A percentile compares a stretch with the other conserved stretches of the same genome.
Evolutionary conservation across 148 eudicot genomes (phyloP).

Genomic region (Camellia sinensis): DNA sequence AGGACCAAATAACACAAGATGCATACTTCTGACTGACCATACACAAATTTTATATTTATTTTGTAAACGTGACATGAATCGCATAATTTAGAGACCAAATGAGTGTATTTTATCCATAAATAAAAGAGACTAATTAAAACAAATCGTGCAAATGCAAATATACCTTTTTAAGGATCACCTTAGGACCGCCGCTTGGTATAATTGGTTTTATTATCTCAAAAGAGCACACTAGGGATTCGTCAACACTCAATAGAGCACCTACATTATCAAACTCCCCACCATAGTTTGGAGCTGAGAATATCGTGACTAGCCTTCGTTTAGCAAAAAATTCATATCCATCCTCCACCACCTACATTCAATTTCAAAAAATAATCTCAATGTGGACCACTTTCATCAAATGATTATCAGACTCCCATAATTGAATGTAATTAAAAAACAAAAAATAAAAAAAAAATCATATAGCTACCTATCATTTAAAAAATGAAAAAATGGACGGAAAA

Average conservation of each 20-base stretch:
- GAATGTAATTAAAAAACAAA: not conserved
- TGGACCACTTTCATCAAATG: slow-evolving; percentile 8
- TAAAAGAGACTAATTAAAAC: not conserved
- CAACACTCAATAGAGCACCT: slow-evolving; percentile 88
- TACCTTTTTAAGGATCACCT: slow-evolving; percentile 71
- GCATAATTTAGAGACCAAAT: too few relatives aligned
- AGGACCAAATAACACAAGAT: too few relatives aligned
- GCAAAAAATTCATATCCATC: slow-evolving; percentile 96
- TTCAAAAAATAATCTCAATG: not conserved
- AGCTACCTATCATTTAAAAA: not conserved
- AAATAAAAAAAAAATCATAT: not conserved
- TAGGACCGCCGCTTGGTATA: slow-evolving; percentile 46
- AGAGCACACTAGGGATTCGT: slow-evolving; percentile 65
- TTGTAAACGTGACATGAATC: too few relatives aligned
- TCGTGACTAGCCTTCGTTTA: slow-evolving; percentile 74
- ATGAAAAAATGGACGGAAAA: not conserved
- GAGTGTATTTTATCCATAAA: not conserved
- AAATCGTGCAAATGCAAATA: not conserved
- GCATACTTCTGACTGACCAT: too few relatives aligned
- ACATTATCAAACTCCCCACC: slow-evolving; percentile 96
- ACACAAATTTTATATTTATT: too few relatives aligned
- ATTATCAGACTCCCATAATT: not conserved
- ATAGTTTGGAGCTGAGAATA: slow-evolving; percentile 94
- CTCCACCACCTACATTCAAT: slow-evolving; percentile 73
- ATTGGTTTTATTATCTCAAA: slow-evolving; percentile 78